These are phyloP conservation scores for Cytospora schulzeri DNA, from an alignment of 2,329 filamentous ascomycete species.

Conservation along the genomic window DNA sequence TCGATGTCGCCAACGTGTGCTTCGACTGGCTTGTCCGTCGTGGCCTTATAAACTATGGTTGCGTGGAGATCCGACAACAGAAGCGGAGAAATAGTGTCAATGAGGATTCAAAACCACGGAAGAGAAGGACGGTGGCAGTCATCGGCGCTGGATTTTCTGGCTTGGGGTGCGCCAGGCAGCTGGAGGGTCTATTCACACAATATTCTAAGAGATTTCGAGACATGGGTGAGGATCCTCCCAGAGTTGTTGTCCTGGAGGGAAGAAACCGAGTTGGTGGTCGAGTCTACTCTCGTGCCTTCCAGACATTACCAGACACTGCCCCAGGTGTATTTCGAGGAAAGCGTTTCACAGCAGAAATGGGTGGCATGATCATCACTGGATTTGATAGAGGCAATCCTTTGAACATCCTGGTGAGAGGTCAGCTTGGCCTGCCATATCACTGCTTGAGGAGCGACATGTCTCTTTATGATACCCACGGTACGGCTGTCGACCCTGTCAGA, in stretches of 20 bases:
- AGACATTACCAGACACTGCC: slow-evolving; percentile 51
- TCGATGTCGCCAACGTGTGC: slow-evolving; percentile 82
- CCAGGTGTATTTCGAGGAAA: slow-evolving; percentile 49
- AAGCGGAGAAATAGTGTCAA: slow-evolving; percentile 46
- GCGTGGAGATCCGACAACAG: slow-evolving; percentile 66
- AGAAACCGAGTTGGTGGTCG: slow-evolving; percentile 85
- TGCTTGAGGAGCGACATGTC: slow-evolving; percentile 78
- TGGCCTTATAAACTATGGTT: slow-evolving; percentile 97
- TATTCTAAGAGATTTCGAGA: slow-evolving; percentile 69
- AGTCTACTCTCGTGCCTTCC: slow-evolving; percentile 79
- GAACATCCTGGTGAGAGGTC: slow-evolving; percentile 86
- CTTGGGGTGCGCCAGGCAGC: slow-evolving; percentile 85
- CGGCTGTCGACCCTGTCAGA: slow-evolving; percentile 73
- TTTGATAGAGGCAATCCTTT: slow-evolving; percentile 95
- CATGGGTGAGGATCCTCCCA: slow-evolving; percentile 68
- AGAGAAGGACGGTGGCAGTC: slow-evolving; percentile 76
- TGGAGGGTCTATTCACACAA: slow-evolving; percentile 83
- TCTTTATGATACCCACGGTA: slow-evolving; percentile 83
- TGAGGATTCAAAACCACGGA: slow-evolving; percentile 40
- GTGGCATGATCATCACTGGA: slow-evolving; percentile 96
- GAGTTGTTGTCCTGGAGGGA: slow-evolving; percentile 82
- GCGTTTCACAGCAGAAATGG: slow-evolving; percentile 88
- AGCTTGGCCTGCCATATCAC: slow-evolving; percentile 86
- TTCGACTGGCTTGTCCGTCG: slow-evolving; percentile 90
- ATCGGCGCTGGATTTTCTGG: slow-evolving; percentile 95